Base-by-base conservation (phyloP, 1,284 basidiomycete genomes). In the Kwoniella shivajii region DNA sequence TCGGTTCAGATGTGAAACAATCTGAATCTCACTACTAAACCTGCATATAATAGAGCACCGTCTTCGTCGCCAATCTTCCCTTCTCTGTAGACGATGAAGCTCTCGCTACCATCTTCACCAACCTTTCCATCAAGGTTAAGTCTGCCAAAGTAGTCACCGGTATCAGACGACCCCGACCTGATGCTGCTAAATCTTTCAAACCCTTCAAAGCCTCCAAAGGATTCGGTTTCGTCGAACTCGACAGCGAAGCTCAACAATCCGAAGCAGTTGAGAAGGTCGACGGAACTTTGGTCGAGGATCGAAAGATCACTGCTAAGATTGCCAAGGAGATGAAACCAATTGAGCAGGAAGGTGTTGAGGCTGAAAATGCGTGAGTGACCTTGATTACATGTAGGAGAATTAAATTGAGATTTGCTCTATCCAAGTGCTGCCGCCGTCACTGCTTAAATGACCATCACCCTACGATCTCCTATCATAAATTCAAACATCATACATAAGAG, bases 41-140 rank as follows among this genome's bases (percentile, higher is more conserved):
- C 24, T n/a, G n/a, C n/a, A n/a, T n/a, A 6, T 89, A 87, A 71
- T 87, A 90, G 84, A 89, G 83, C 61, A 86, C 90, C 77, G 81
- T 96, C 63, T 96, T 96, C 69, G 92, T 96, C 62, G 92, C 92
- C 78, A 96, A 96, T 82, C 89, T 96, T 56, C 89, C 91, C 36
- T 96, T 94, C 84, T 86, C 81, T 73, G 84, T 95, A 62, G 89
- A 91, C 59, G 92, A 96, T 69, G 86, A 83, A 34, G 85, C 81
- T 51, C 85, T 95, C 60, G 75, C 83, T 39, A 80, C 84, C 46
- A 82, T 94, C 67, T 95, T 96, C 82, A 88, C 85, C 56, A 87
- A 91, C 57, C 88, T 86, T 34, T 88, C 84, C 61, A 86, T 94
- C 79, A 81, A 80, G 42, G 89, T 93, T 64, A 82, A 84, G 72